phyloP scores from a whole-genome alignment of 2,329 filamentous ascomycete genomes.

The Coniochaeta prunicola region DNA sequence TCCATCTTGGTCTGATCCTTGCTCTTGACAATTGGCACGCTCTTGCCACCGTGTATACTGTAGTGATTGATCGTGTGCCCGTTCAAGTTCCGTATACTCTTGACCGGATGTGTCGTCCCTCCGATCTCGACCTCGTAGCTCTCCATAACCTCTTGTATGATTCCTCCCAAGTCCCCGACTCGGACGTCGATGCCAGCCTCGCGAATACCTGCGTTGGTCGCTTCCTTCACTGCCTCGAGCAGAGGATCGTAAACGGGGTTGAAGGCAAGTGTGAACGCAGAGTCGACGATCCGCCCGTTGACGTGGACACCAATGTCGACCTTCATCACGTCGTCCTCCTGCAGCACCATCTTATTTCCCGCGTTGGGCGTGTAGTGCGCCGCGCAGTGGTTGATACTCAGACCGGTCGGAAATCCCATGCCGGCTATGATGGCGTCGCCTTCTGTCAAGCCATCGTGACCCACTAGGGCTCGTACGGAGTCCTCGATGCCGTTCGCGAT shows the following conservation, averaged over 20 bases:
- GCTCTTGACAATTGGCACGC: slow-evolving; percentile 87
- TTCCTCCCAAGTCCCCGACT: slow-evolving; percentile 74
- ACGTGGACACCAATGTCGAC: slow-evolving; percentile 78
- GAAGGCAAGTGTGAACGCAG: slow-evolving; percentile 72
- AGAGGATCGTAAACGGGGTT: slow-evolving; percentile 70
- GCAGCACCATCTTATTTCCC: slow-evolving; percentile 69
- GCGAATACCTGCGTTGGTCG: slow-evolving; percentile 79
- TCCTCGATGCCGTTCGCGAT: slow-evolving; percentile 80
- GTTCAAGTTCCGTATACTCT: slow-evolving; percentile 79
- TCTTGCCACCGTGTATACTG: slow-evolving; percentile 88
- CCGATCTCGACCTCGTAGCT: slow-evolving; percentile 83
- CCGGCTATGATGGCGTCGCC: slow-evolving; percentile 70
- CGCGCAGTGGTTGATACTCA: slow-evolving; percentile 76
- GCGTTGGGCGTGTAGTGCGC: slow-evolving; percentile 81
- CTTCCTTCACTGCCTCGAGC: slow-evolving; percentile 64
- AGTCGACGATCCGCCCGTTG: slow-evolving; percentile 74
- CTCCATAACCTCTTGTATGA: slow-evolving; percentile 89
- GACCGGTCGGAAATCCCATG: slow-evolving; percentile 76
- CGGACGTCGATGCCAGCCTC: slow-evolving; percentile 90
- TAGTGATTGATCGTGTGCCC: slow-evolving; percentile 87
- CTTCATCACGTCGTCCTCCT: slow-evolving; percentile 71
- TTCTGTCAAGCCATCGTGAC: slow-evolving; percentile 67
- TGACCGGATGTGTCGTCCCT: slow-evolving; percentile 71
- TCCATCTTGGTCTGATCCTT: slow-evolving; percentile 93
- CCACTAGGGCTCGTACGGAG: slow-evolving; percentile 65